A percentile compares a stretch with the other conserved stretches of the same genome.
Evolutionary conservation across 305 asterid genomes (phyloP).

Genomic region (Stenogyne calaminthoides): DNA sequence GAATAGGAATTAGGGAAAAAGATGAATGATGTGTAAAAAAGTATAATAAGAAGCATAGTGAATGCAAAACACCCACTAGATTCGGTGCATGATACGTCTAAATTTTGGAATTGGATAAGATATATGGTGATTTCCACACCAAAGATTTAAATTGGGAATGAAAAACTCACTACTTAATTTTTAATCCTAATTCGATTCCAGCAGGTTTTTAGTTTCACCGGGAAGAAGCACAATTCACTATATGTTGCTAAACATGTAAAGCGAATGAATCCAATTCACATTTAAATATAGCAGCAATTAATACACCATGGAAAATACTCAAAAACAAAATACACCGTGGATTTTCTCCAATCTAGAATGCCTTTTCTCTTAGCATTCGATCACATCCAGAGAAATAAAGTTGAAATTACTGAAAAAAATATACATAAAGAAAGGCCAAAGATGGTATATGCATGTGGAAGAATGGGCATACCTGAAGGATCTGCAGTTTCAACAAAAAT

Average conservation of each 20-base stretch:
- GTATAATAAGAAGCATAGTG: not conserved
- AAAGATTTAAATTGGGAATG: not conserved
- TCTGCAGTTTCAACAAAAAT: slow-evolving; percentile 11
- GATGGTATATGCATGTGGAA: slow-evolving; percentile 2
- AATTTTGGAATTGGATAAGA: not conserved
- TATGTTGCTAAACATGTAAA: not conserved
- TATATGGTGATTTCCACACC: not conserved
- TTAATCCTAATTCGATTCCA: not conserved
- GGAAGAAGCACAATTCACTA: not conserved
- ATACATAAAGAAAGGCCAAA: not conserved
- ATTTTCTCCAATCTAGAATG: slow-evolving; percentile 3
- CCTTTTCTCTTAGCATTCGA: not conserved
- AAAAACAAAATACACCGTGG: not conserved
- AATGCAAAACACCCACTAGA: not conserved
- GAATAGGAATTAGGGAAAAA: too few species aligned
- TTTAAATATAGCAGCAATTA: not conserved
- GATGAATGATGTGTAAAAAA: not conserved
- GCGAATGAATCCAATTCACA: not conserved
- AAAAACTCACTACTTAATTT: not conserved
- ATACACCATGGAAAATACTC: not conserved
- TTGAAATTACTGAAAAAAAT: too few species aligned
- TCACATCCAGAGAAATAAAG: not conserved
- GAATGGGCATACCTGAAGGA: slow-evolving; percentile 25
- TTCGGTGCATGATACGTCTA: too few species aligned
- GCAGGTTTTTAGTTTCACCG: not conserved